Evolutionary conservation across 2,329 filamentous ascomycete species (phyloP), one percentile per base, ranked within the genome.

Genomic region (Cercospora sp.): DNA sequence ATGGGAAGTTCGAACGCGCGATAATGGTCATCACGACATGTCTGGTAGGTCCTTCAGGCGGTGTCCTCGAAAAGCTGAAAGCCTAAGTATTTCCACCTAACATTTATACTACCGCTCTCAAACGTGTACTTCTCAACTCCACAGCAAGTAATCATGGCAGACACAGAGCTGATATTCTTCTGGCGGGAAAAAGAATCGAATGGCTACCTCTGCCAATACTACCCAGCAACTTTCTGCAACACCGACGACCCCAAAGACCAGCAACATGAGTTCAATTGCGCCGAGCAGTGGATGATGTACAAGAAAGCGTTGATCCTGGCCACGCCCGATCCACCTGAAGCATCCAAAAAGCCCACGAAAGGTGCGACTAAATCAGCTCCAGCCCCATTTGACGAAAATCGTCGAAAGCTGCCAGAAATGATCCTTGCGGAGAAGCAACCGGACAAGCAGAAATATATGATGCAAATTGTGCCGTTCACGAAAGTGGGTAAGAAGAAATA

Each of bases 121-220:
- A 12, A 26, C 10, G 10, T 26, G 1, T 16, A 16, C 18, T 6
- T 42, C 36, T 42, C 5, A 53, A 12, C 48, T 13, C 2, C 12
- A 53, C 48, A 23, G 18, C 20, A 2, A 26, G 10, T 23, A 10
- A 53, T 26, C 48, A 53, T 53, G 48, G 26, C 60, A 7, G 39
- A 51, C 18, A 45, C 48, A 13, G 51, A 42, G 20, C 76, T 76
- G 13, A 60, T 80, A 57, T 80, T 72, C 70, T 80, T 80, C 75
- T 80, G 75, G 77, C 72, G 76, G 31, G 75, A 77, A 39, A 80
- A 79, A 10, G 81, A 86, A 65, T 74, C 78, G 2, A 79, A 83
- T 30, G 87, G 86, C 48, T 89, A 83, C 77, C 81, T 90, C 16
- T 87, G 84, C 0, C 88, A 91, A 77, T 90, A 87, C 87, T 87